Evolutionary conservation across 2,329 filamentous ascomycete genomes (phyloP).

Genomic region (Chaetothyriales sp.): DNA sequence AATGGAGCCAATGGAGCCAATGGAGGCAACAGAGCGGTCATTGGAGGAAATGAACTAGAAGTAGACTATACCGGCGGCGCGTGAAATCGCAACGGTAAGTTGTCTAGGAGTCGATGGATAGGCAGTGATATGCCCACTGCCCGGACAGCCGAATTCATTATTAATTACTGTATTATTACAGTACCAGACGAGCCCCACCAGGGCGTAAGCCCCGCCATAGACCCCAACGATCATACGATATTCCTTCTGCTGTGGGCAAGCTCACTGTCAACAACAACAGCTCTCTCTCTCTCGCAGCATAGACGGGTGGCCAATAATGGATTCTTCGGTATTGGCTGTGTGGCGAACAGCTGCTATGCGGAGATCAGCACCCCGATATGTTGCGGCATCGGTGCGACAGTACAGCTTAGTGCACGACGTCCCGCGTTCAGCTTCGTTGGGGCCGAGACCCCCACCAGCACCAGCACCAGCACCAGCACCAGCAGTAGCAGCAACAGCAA

Average conservation of each 20-base stretch:
- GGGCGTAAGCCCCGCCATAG: not conserved
- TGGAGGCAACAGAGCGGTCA: not conserved
- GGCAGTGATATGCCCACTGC: too few species aligned
- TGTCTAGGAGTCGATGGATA: not conserved
- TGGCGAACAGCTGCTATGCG: not conserved
- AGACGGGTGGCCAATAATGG: not conserved
- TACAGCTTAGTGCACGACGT: constrained; percentile 18
- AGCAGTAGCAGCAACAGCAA: not conserved
- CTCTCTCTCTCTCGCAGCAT: not conserved
- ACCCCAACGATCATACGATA: not conserved
- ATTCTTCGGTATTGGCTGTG: not conserved
- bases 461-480: constrained; percentile 5
- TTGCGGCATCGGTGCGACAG: constrained; percentile 4
- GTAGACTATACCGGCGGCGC: not conserved
- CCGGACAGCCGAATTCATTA: too few species aligned
- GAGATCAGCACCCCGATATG: not conserved
- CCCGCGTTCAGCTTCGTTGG: constrained; percentile 10
- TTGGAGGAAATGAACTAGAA: not conserved
- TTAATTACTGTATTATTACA: too few species aligned
- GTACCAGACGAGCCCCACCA: too few species aligned
- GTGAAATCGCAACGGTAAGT: not conserved
- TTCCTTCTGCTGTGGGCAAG: not conserved
- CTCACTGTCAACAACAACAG: not conserved
- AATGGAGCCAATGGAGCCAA: not conserved
- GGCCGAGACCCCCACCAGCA: constrained; percentile 10